Evolutionary conservation across 176 grass and related monocot genomes (phyloP).

Genomic region (Oryza officinalis): DNA sequence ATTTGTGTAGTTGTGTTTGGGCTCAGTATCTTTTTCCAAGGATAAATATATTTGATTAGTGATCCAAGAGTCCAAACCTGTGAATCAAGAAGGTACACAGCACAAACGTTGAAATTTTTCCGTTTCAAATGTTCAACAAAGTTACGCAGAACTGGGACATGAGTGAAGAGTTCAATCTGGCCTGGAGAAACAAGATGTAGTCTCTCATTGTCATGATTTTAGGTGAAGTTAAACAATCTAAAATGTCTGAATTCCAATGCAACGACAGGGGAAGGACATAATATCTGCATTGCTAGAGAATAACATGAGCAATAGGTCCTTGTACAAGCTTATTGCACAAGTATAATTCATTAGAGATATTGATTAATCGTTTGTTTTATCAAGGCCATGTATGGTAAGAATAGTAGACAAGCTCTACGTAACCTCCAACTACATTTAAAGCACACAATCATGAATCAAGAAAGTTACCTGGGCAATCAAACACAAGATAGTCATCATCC

Average conservation of each 20-base stretch:
- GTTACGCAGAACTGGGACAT: constrained; percentile 87
- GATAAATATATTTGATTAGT: constrained; percentile 3
- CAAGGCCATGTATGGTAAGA: neutral
- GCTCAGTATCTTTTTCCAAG: neutral
- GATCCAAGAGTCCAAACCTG: constrained; percentile 56
- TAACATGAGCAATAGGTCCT: neutral
- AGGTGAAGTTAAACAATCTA: neutral
- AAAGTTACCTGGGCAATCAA: constrained; percentile 89
- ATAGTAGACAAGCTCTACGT: neutral
- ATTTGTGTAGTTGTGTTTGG: neutral
- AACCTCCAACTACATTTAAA: constrained; percentile 4
- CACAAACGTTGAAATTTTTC: constrained; percentile 86
- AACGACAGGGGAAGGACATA: neutral
- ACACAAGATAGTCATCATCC: constrained; percentile 96
- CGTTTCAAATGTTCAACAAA: constrained; percentile 88
- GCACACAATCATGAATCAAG: neutral
- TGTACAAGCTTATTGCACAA: neutral
- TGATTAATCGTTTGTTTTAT: neutral
- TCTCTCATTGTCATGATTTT: constrained; percentile 18
- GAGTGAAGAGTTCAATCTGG: constrained; percentile 97
- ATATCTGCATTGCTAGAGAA: constrained; percentile 13
- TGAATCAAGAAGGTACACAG: constrained; percentile 92
- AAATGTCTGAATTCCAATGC: neutral
- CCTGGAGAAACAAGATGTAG: constrained; percentile 57
- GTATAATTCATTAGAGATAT: neutral